Base-by-base conservation (phyloP, 75 land plant genomes). In the Pinus albicaulis region DNA sequence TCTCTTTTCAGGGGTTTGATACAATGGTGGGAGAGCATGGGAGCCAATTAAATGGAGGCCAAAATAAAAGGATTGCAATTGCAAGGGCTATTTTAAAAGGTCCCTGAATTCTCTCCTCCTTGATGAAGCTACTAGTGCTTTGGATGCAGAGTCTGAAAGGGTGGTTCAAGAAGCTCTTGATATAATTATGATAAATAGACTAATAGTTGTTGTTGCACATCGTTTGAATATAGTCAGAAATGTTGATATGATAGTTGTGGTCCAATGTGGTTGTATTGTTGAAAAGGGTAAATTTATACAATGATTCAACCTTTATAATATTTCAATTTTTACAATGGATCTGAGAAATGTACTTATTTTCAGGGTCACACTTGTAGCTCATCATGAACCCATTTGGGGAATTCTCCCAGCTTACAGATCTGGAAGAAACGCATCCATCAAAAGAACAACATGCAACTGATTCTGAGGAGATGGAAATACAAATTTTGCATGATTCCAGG, bases 101-200 rank as follows among this genome's bases (percentile, higher is more conserved):
- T 70, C 96, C 93, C 1, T 75, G 71, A 58, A 90, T 93, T 23
- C 83, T n/a, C n/a, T 93, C 8, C 89, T 93, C 20, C 86, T 93
- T 14, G 95, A 93, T 80, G 95, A 93, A 79, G 95, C 95, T 14
- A 93, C 93, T 57, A 93, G 91, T 75, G 93, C 95, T 0, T 75
- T 93, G 64, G 95, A 93, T 85, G 85, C 86, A 1, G 93, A 85
- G 77, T 93, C 93, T 6, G 92, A 93, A 74, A 81, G 82, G 17
- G 59, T 89, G 15, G 93, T 93, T 20, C 93, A 93, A 77, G 93
- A 93, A 41, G 96, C 93, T 31, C 83, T 91, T 4, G 88, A 62
- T 1, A 85, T 82, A 36, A 74, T 87, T 28, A 91, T 91, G 92
- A 16, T 73, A 12, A 74, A 81, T 20, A 71, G 92, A 38, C 91